These are phyloP conservation scores for Nicotiana benthamiana DNA, from an alignment of 257 asterid species.

Conservation along the genomic window DNA sequence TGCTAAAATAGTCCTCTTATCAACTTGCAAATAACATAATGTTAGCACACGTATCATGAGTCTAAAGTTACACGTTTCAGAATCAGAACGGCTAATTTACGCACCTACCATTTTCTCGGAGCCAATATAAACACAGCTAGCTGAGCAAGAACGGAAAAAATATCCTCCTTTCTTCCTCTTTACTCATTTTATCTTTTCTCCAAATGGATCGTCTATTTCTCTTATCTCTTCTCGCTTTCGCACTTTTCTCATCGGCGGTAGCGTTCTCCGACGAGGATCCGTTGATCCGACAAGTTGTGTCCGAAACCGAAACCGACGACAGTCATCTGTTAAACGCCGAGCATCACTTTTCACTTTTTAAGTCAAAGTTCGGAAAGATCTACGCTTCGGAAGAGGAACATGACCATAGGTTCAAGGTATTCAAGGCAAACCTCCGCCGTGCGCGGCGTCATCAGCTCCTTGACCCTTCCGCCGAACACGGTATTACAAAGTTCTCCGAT, in stretches of 20 bases:
- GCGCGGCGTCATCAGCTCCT: conserved; percentile 70
- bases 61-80: background rate
- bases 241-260: background rate
- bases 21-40: background rate
- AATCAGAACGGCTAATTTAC: background rate
- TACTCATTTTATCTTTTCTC: background rate
- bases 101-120: background rate
- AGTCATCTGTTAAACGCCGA: conserved; percentile 59
- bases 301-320: conserved; percentile 42
- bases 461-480: conserved; percentile 80
- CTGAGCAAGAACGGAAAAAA: background rate
- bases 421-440: conserved; percentile 71
- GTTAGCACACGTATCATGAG: background rate
- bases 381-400: conserved; percentile 74
- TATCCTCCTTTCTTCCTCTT: background rate
- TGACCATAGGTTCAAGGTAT: conserved; percentile 59
- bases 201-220: conserved; percentile 7
- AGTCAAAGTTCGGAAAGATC: conserved; percentile 40
- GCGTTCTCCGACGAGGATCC: conserved; percentile 9
- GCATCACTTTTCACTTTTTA: conserved; percentile 62
- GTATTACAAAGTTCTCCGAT: conserved; percentile 78
- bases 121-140: background rate
- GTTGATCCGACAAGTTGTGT: conserved; percentile 52
- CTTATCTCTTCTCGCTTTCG: background rate
- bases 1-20: background rate